These are phyloP conservation scores for Rhodamnia argentea DNA, from an alignment of 345 rosid species.

Conservation along the genomic window DNA sequence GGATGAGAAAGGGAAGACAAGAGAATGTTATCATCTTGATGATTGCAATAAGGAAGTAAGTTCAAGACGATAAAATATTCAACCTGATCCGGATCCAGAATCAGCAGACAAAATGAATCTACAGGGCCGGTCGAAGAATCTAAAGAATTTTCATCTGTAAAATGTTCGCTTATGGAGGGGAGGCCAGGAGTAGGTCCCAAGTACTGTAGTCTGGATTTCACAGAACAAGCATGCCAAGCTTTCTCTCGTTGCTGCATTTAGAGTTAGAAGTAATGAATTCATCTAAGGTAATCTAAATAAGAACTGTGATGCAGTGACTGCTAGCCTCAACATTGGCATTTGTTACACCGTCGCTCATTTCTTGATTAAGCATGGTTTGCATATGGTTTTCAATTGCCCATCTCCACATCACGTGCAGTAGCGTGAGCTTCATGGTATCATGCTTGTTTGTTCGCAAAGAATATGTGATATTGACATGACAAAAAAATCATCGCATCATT, in stretches of 20 bases:
- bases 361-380: not conserved
- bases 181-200: constrained; percentile 55
- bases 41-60: not conserved
- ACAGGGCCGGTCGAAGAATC: constrained; percentile 69
- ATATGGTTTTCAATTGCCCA: not conserved
- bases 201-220: constrained; percentile 56
- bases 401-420: not conserved
- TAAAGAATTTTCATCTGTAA: constrained; percentile 17
- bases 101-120: constrained; percentile 47
- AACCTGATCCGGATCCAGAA: constrained; percentile 85
- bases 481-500: not conserved
- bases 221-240: constrained; percentile 69
- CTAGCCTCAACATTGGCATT: not conserved
- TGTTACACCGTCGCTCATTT: not conserved
- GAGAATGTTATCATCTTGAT: not conserved
- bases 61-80: not conserved
- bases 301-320: not conserved
- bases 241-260: constrained; percentile 58
- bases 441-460: not conserved
- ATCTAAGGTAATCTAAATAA: not conserved
- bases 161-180: constrained; percentile 36
- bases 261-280: not conserved
- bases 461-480: not conserved
- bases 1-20: not conserved
- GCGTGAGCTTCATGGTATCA: not conserved